These are phyloP conservation scores for Leptographium procerum DNA, from an alignment of 2,329 filamentous ascomycete genomes.

Conservation along the genomic window DNA sequence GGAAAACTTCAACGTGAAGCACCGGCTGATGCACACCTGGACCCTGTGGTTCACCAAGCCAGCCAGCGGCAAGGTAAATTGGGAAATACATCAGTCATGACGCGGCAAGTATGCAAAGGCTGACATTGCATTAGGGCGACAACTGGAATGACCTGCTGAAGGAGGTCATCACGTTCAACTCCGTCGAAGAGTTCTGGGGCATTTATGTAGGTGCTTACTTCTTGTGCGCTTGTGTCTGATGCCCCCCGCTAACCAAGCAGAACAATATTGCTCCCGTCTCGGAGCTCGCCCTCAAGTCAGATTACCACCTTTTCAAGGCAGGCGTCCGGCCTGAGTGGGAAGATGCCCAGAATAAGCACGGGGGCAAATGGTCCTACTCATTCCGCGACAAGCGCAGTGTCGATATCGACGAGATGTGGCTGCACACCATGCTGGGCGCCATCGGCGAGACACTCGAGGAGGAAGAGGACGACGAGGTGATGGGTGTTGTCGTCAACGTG, in stretches of 20 bases:
- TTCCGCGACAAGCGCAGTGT: constrained; percentile 93
- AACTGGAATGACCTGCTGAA: constrained; percentile 98
- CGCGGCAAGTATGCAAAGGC: background rate
- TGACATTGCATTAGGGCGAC: constrained; percentile 52
- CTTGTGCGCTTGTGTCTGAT: background rate
- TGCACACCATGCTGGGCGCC: constrained; percentile 90
- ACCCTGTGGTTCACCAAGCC: constrained; percentile 99
- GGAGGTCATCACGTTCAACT: constrained; percentile 97
- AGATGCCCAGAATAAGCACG: constrained; percentile 96
- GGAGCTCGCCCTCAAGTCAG: constrained; percentile 91
- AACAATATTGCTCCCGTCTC: constrained; percentile 98
- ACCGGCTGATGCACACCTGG: constrained; percentile 95
- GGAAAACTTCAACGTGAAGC: constrained; percentile 99
- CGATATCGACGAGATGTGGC: constrained; percentile 91
- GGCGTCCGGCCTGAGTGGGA: constrained; percentile 98
- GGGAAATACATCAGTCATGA: background rate
- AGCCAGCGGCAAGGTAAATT: constrained; percentile 75
- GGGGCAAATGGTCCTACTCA: constrained; percentile 96
- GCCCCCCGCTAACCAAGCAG: constrained; percentile 33
- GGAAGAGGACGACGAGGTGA: constrained; percentile 90
- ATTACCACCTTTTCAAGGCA: constrained; percentile 98
- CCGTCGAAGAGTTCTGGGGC: constrained; percentile 98
- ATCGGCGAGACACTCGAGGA: constrained; percentile 97
- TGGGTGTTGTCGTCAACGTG: constrained; percentile 98
- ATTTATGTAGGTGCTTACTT: constrained; percentile 68